Base-by-base conservation (phyloP, 2,329 filamentous ascomycete genomes). In the Sarocladium strictum region DNA sequence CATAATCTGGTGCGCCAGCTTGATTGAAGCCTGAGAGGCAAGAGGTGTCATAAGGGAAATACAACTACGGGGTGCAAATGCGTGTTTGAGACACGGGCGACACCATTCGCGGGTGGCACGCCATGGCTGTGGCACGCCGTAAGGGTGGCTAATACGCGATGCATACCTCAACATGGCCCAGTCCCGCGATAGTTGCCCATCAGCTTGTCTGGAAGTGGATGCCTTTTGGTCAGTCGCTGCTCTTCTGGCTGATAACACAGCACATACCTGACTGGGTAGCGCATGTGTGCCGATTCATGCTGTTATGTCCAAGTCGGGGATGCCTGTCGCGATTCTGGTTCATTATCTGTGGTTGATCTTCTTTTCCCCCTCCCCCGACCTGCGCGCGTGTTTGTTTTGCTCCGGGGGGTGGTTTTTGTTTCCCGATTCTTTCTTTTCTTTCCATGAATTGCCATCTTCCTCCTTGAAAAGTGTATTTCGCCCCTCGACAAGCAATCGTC, bases 111-210 rank as follows among this genome's bases (percentile, higher is more conserved):
- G 29, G 47, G 15, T n/a, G 23, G 26, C 27, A 51, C 17, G 23
- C n/a, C n/a, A 7, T n/a, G 4, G 17, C 3, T 12, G 15, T 19
- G 47, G 17, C 26, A n/a, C 17, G 23, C n/a, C n/a, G 12, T n/a
- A 7, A 12, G 3, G 26, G 15, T 19, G 47, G 17, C 26, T 32
- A 35, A n/a, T 17, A 35, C 47, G 27, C 47, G 27, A 51, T 35
- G 19, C 47, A 51, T 51, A 51, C 47, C 47, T 19, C 9, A 32
- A 29, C 47, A 51, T 51, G 47, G 47, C 47, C 47, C 27, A 35
- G 47, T 51, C 15, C 17, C 21, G 27, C 47, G 3, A 19, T 12
- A 49, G 43, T 12, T 27, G 32, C 4, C 40, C 17, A 45, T 9
- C 7, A n/a, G 15, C 35, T 38, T 38, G 35, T n/a, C 35, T 5